Evolutionary conservation across 192 early-diverging fungal genomes (phyloP).

Genomic region (Backusella morwellensis): DNA sequence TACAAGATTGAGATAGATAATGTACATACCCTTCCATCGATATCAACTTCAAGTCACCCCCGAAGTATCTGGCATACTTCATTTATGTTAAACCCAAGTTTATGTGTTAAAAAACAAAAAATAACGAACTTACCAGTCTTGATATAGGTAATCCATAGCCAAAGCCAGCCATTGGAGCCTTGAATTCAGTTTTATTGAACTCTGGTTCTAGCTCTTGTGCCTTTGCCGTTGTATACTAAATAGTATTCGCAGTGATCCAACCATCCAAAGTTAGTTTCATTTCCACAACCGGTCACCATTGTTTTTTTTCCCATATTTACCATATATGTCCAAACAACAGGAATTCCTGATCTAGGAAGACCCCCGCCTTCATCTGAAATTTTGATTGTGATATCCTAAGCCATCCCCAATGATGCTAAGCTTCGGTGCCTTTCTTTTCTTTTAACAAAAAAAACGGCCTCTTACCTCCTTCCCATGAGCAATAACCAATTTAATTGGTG

Average conservation of each 20-base stretch:
- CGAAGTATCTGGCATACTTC: conserved; percentile 93
- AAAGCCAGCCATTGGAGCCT: conserved; percentile 82
- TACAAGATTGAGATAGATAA: neutral
- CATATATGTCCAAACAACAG: conserved; percentile 95
- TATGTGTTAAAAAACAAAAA: neutral
- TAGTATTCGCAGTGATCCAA: neutral
- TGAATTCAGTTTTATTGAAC: conserved; percentile 72
- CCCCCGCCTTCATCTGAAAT: conserved; percentile 95
- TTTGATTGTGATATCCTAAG: conserved; percentile 93
- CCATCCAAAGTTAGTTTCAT: neutral
- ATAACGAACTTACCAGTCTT: conserved; percentile 42
- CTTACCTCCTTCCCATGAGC: conserved; percentile 72
- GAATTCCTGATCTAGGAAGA: conserved; percentile 83
- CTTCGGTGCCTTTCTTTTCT: too few relatives aligned
- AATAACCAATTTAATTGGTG: conserved; percentile 89
- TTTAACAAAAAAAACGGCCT: neutral
- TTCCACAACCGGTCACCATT: conserved; percentile 2
- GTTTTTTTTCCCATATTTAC: conserved; percentile 11
- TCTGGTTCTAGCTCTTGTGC: conserved; percentile 69
- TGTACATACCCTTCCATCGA: conserved; percentile 83
- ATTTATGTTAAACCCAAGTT: neutral
- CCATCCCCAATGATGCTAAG: neutral
- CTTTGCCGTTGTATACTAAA: conserved; percentile 68
- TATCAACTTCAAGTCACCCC: conserved; percentile 90
- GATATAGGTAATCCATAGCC: conserved; percentile 93